Percentiles rank a stretch among this genome's conserved stretches.
Conservation (phyloP, 129 eudicot species). For the Tagetes erecta region DNA sequence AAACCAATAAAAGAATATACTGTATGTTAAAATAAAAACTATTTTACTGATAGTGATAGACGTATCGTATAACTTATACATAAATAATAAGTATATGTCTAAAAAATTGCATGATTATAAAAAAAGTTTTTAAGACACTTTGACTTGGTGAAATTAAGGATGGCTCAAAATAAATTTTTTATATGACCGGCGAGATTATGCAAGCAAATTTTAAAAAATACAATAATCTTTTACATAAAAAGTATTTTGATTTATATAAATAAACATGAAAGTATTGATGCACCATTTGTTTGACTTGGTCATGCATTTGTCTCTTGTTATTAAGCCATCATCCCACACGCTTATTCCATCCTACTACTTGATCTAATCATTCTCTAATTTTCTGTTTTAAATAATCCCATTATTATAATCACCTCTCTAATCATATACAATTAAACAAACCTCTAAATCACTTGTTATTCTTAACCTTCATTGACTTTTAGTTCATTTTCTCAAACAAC, state of each 20-base stretch:
- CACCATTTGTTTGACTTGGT: constrained; percentile 39
- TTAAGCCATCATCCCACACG: constrained; percentile 34
- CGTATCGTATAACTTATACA: no score
- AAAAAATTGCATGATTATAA: background rate
- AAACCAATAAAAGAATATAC: no score
- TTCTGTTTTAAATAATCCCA: constrained; percentile 22
- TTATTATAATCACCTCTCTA: constrained; percentile 31
- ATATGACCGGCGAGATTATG: constrained; percentile 6
- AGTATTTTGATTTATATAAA: background rate
- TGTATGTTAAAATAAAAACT: no score
- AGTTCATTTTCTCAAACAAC: constrained; percentile 18
- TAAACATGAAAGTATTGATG: constrained; percentile 7
- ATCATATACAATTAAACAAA: constrained; percentile 22
- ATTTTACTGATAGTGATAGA: no score
- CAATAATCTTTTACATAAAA: background rate
- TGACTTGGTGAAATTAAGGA: constrained; percentile 5
- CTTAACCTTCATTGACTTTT: constrained; percentile 29
- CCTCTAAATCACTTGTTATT: constrained; percentile 25
- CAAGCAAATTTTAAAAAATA: background rate
- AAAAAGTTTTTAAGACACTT: background rate
- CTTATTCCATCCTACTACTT: constrained; percentile 39
- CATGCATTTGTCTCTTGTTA: constrained; percentile 37
- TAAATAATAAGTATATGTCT: no score
- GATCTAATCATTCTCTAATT: constrained; percentile 30
- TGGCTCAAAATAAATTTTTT: background rate